A percentile compares a stretch with the other conserved stretches of the same genome.
phyloP scores from a whole-genome alignment of 129 eudicot genomes.

The Kitagawia praeruptora region DNA sequence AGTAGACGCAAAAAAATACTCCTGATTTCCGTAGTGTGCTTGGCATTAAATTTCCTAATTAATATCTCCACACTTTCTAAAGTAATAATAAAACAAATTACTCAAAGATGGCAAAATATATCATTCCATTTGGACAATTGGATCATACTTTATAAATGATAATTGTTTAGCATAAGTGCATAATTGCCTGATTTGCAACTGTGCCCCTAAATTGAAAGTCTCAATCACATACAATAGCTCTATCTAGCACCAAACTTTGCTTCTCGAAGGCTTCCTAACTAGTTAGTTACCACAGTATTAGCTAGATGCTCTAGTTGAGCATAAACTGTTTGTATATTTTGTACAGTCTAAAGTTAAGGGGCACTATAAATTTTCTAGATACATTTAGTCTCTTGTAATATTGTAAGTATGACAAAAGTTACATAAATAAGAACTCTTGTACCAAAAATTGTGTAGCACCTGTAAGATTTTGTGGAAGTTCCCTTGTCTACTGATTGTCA shows the following conservation, averaged over 20 bases:
- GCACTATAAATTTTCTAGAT: background rate
- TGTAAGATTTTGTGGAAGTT: background rate
- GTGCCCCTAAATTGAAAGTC: background rate
- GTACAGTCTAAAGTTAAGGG: background rate
- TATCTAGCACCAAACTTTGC: background rate
- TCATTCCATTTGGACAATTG: background rate
- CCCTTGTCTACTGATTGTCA: too few relatives aligned
- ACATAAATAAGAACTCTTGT: background rate
- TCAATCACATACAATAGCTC: background rate
- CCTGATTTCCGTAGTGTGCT: too few relatives aligned
- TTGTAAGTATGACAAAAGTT: background rate
- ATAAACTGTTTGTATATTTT: constrained; percentile 6
- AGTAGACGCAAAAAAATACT: too few relatives aligned
- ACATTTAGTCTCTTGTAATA: background rate
- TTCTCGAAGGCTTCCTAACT: background rate
- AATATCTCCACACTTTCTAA: background rate
- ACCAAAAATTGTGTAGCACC: background rate
- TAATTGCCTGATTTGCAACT: background rate
- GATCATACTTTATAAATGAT: background rate
- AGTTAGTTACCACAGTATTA: constrained; percentile 9
- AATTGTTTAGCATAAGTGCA: background rate
- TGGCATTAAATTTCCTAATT: background rate
- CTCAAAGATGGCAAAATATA: background rate
- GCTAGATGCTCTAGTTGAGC: background rate
- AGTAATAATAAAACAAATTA: background rate